Evolutionary conservation across 495 filamentous ascomycete species (phyloP), one percentile per base, ranked within the genome.

Genomic region (Massariosphaeria phaeospora): DNA sequence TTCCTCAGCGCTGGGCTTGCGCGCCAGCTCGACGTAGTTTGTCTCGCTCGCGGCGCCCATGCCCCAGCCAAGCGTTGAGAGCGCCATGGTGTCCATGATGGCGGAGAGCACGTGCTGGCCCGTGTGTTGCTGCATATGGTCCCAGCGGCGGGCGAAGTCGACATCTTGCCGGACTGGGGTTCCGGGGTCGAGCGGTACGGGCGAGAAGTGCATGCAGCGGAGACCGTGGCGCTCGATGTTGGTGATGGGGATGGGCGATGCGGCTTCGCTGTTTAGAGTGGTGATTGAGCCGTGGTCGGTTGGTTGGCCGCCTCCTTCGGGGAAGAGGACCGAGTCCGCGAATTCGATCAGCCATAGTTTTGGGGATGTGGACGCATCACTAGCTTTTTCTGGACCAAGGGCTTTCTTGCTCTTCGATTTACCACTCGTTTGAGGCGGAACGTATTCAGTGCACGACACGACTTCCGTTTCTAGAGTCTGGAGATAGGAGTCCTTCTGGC

Each of bases 111-210:
- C 42, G 18, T 59, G 56, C 20, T 59, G 56, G 33, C 56, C 56
- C 13, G 56, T 59, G 39, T 59, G 56, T 42, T 59, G 56, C 20
- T 59, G 56, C 56, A 59, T 59, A 38, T 59, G 56, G 35, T 54
- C 56, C 56, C 56, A 59, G 27, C 56, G 48, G 17, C 56, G 56
- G 20, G 24, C n/a, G 35, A 53, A 59, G 43, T 59, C 35, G 48
- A 59, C 43, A 18, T 27, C 23, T 44, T 59, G 56, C 18, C 17
- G 24, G 1, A 59, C 49, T 3, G 17, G 29, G 10, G 48, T 59
- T 0, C 48, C 48, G 11, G 56, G 56, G 5, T 9, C 2, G 1
- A 59, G 34, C 12, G 56, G 49, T 13, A 20, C n/a, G 20, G 56
- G 42, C 0, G 56, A 59, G 29, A 48, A 41, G 27, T 31, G 33